Evolutionary conservation across 306 rosid genomes (phyloP).

Genomic region (Alnus rubra): DNA sequence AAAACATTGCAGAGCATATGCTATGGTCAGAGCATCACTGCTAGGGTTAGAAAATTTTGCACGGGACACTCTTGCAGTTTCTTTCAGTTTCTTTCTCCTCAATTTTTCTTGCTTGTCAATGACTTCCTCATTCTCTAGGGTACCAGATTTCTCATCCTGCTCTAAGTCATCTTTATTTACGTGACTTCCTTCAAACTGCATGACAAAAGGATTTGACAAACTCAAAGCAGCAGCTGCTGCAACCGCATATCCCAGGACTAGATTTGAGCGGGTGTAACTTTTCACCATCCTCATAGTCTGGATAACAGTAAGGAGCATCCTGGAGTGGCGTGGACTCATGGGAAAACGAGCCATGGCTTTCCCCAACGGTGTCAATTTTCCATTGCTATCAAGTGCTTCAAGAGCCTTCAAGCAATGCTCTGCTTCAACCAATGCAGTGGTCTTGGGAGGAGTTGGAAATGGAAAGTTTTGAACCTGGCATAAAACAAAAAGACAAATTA

Average conservation of each 20-base stretch:
- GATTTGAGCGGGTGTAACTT: conserved; percentile 46
- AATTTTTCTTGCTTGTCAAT: conserved; percentile 49
- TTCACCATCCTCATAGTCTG: conserved; percentile 50
- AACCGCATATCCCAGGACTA: conserved; percentile 73
- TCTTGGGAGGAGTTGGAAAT: conserved; percentile 86
- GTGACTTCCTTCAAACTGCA: conserved; percentile 63
- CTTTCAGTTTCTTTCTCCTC: conserved; percentile 66
- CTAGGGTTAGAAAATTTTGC: conserved; percentile 64
- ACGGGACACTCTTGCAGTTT: conserved; percentile 56
- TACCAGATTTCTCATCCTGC: conserved; percentile 32
- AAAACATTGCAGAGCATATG: conserved; percentile 78
- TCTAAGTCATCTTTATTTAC: conserved; percentile 38
- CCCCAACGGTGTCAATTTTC: conserved; percentile 67
- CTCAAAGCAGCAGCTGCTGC: conserved; percentile 93
- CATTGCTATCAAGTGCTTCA: conserved; percentile 75
- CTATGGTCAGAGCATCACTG: conserved; percentile 75
- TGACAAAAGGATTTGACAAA: conserved; percentile 72
- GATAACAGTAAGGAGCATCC: conserved; percentile 82
- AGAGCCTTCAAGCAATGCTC: conserved; percentile 80
- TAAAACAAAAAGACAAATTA: neutral
- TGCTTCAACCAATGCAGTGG: conserved; percentile 62
- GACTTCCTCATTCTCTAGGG: conserved; percentile 31
- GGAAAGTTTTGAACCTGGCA: conserved; percentile 78
- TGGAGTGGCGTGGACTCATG: conserved; percentile 95
- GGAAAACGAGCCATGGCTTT: conserved; percentile 88